A percentile compares a stretch with the other conserved stretches of the same genome.
These are phyloP conservation scores for Coemansia sp. DNA, from an alignment of 192 early-diverging fungal genomes.

Conservation along the genomic window DNA sequence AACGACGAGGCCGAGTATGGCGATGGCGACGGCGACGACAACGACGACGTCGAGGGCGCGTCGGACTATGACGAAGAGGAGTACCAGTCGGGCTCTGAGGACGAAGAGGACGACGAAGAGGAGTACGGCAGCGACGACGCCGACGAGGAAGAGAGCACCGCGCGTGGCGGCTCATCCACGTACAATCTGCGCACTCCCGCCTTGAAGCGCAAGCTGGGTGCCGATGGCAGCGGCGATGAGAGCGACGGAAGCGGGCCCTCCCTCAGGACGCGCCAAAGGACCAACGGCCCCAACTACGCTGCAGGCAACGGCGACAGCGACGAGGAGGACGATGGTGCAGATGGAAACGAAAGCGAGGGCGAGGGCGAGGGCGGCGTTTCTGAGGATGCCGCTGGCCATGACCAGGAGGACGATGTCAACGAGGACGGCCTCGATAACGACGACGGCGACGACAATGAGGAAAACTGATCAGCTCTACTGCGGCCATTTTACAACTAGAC, in stretches of 20 bases:
- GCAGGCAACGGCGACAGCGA: not conserved
- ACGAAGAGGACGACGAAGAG: constrained; percentile 25
- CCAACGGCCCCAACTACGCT: constrained; percentile 1
- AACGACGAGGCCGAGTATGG: constrained; percentile 4
- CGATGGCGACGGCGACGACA: not conserved
- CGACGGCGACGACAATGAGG: not conserved
- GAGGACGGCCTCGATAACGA: too few species aligned
- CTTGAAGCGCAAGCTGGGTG: constrained; percentile 33
- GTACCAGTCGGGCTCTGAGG: constrained; percentile 9
- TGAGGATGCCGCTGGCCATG: not conserved
- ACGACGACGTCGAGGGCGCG: not conserved
- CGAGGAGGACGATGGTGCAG: constrained; percentile 9
- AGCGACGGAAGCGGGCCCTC: constrained; percentile 23
- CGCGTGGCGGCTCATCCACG: constrained; percentile 33
- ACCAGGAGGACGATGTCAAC: not conserved
- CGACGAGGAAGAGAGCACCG: constrained; percentile 18
- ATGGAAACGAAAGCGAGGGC: not conserved
- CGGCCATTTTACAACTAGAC: too few species aligned
- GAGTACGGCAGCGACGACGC: constrained; percentile 25
- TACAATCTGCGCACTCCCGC: constrained; percentile 40
- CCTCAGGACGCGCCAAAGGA: constrained; percentile 37
- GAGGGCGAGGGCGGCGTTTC: not conserved
- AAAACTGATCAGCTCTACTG: not conserved
- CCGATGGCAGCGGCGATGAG: constrained; percentile 5
- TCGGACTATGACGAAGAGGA: constrained; percentile 33